Evolutionary conservation across 257 asterid species (phyloP).

Genomic region (Voacanga thouarsii): DNA sequence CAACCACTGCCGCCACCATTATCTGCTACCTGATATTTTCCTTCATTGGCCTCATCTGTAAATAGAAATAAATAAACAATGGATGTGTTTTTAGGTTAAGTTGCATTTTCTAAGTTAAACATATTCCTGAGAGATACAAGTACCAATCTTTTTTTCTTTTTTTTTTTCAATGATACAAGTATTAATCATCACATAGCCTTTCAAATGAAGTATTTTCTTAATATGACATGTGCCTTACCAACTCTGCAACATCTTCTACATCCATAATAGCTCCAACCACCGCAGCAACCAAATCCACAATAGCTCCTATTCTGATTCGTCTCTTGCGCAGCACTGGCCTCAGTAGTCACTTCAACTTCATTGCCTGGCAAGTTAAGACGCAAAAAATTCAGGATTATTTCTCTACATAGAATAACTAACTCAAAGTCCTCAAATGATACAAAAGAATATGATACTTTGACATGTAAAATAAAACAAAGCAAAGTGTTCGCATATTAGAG

Average conservation of each 20-base stretch:
- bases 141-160: too few species aligned
- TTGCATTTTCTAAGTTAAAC: background rate
- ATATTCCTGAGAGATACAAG: background rate
- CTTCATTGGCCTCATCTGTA: background rate
- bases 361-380: conserved; percentile 2
- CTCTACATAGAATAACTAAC: background rate
- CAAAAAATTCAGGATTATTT: background rate
- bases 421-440: background rate
- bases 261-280: background rate
- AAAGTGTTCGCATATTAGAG: background rate
- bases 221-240: conserved; percentile 2
- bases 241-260: conserved; percentile 12
- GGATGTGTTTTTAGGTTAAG: too few species aligned
- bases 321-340: background rate
- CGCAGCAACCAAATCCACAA: background rate
- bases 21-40: background rate
- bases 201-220: background rate
- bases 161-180: too few species aligned
- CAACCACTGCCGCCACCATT: background rate
- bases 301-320: background rate
- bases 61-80: background rate
- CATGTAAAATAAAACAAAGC: background rate
- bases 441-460: background rate
- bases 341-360: conserved; percentile 1
- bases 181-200: background rate